Evolutionary conservation across 192 early-diverging fungal species (phyloP).

Genomic region (Coemansia javaensis): DNA sequence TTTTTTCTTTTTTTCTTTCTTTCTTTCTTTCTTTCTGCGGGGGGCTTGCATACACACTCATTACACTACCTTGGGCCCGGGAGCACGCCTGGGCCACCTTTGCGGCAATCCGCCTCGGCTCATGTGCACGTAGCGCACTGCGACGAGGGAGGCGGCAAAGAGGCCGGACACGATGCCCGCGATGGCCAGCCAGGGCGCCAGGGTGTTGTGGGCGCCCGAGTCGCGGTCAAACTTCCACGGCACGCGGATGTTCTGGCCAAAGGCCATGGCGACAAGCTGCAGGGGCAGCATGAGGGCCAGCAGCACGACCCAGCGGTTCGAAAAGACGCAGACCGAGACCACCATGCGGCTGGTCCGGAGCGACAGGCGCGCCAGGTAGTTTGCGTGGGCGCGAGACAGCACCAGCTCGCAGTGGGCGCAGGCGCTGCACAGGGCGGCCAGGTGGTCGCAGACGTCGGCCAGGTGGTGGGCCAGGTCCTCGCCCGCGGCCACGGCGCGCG

Average conservation of each 20-base stretch:
- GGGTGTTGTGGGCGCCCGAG: constrained; percentile 10
- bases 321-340: constrained; percentile 36
- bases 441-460: constrained; percentile 51
- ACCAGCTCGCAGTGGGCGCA: constrained; percentile 70
- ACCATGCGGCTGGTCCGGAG: constrained; percentile 61
- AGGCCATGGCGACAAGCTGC: constrained; percentile 60
- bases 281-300: constrained; percentile 51
- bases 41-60: too few relatives aligned
- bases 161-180: constrained; percentile 40
- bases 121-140: too few relatives aligned
- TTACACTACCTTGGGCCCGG: too few relatives aligned
- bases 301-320: constrained; percentile 22
- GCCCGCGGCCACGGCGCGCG: constrained; percentile 53
- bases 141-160: too few relatives aligned
- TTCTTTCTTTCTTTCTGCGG: too few relatives aligned
- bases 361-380: constrained; percentile 76
- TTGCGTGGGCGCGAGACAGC: constrained; percentile 67
- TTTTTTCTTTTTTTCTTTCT: too few relatives aligned
- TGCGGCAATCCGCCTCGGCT: too few relatives aligned
- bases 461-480: constrained; percentile 13
- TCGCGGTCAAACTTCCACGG: constrained; percentile 50
- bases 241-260: constrained; percentile 63
- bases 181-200: constrained; percentile 53
- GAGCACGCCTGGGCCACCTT: too few relatives aligned
- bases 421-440: constrained; percentile 64